phyloP scores from a whole-genome alignment of 129 eudicot species.

The Rutidosis leptorrhynchoides region DNA sequence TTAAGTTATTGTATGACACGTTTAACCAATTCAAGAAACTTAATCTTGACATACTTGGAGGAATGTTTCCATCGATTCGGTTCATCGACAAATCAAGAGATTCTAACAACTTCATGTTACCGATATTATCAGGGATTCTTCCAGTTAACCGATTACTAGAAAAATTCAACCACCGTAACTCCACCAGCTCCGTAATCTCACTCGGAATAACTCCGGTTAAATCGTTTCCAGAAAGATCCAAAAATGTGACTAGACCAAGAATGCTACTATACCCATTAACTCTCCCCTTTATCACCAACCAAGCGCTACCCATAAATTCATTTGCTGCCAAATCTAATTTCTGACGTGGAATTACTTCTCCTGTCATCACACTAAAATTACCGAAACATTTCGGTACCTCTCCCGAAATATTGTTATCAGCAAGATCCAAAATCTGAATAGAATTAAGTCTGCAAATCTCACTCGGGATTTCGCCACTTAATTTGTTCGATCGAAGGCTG shows the following conservation, averaged over 20 bases:
- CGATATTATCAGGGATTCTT: constrained; percentile 30
- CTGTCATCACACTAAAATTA: constrained; percentile 7
- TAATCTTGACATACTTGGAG: constrained; percentile 19
- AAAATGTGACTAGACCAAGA: constrained; percentile 13
- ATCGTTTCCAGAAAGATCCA: not conserved
- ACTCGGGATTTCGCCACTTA: not conserved
- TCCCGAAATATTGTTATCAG: constrained; percentile 2
- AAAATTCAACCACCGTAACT: constrained; percentile 16
- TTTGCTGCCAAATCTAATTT: not conserved
- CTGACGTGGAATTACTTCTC: not conserved
- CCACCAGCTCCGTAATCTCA: constrained; percentile 12
- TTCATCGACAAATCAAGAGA: constrained; percentile 35
- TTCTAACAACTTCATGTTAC: constrained; percentile 18
- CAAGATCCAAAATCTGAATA: constrained; percentile 7
- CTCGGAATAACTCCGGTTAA: not conserved
- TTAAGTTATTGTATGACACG: constrained; percentile 30
- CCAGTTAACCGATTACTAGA: constrained; percentile 30
- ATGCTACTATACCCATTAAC: not conserved
- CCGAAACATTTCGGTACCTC: not conserved
- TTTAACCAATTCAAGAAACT: constrained; percentile 23
- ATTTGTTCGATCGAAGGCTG: constrained; percentile 10
- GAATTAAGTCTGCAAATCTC: constrained; percentile 11
- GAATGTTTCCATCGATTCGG: constrained; percentile 26
- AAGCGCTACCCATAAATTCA: constrained; percentile 6
- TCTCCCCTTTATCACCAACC: not conserved